phyloP scores from a whole-genome alignment of 352 stramenopile genomes.

The Albugo candida region DNA sequence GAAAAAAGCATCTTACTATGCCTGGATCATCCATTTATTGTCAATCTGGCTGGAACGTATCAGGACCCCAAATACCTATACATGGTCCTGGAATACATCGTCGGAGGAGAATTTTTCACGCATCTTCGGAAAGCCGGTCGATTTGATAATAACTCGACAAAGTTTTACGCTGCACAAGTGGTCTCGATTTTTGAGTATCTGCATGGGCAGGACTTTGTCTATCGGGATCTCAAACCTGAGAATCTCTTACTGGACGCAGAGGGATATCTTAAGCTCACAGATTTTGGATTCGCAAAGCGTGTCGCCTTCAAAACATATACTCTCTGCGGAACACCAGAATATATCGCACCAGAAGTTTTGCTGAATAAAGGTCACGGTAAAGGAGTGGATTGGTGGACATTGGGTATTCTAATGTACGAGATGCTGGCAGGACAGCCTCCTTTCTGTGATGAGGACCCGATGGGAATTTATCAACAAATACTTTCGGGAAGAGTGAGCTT shows the following conservation, averaged over 20 bases:
- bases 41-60: constrained; percentile 87
- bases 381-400: constrained; percentile 91
- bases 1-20: constrained; percentile 91
- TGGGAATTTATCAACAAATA: constrained; percentile 93
- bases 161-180: constrained; percentile 88
- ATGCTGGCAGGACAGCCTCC: constrained; percentile 93
- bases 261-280: constrained; percentile 93
- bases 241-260: constrained; percentile 90
- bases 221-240: constrained; percentile 91
- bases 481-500: constrained; percentile 89
- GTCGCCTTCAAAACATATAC: constrained; percentile 92
- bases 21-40: constrained; percentile 91
- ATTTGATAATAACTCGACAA: constrained; percentile 84
- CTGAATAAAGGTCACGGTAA: constrained; percentile 80
- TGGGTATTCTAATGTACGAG: constrained; percentile 94
- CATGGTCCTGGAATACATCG: constrained; percentile 95
- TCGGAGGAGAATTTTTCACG: constrained; percentile 96
- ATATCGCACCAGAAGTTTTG: constrained; percentile 84
- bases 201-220: constrained; percentile 92
- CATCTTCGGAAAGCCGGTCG: constrained; percentile 85
- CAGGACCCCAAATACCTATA: constrained; percentile 92
- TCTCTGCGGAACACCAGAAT: constrained; percentile 85
- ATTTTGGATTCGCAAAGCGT: constrained; percentile 87
- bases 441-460: constrained; percentile 92
- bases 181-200: constrained; percentile 95